A percentile compares a stretch with the other conserved stretches of the same genome.
Conservation (phyloP, 1,139 yeast species). For the Candida sojae region DNA sequence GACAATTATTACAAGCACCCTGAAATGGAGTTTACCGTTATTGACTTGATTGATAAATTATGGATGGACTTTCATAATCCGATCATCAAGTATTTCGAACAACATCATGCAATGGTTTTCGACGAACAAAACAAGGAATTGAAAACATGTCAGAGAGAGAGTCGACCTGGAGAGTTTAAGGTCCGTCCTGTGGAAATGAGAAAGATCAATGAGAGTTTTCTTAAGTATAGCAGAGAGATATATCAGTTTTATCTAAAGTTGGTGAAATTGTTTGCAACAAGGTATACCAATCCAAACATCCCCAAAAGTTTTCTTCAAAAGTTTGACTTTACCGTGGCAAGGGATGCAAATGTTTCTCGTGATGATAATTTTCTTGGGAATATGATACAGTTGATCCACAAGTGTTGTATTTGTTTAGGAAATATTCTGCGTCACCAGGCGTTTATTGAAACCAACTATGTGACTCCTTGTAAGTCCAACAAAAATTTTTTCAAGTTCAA, state of each 20-base stretch:
- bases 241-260: constrained; percentile 47
- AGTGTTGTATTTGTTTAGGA: constrained; percentile 58
- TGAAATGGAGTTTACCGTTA: constrained; percentile 29
- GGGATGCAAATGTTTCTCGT: constrained; percentile 17
- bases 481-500: constrained; percentile 36
- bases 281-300: constrained; percentile 34
- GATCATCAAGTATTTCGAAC: constrained; percentile 54
- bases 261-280: constrained; percentile 37
- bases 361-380: constrained; percentile 36
- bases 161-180: constrained; percentile 16
- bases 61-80: constrained; percentile 71
- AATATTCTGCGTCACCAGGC: constrained; percentile 61
- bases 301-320: constrained; percentile 29
- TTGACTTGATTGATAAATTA: constrained; percentile 42
- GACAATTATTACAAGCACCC: constrained; percentile 22
- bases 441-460: constrained; percentile 42
- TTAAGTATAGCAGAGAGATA: constrained; percentile 48
- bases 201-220: constrained; percentile 53
- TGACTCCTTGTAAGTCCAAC: constrained; percentile 35
- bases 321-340: constrained; percentile 21
- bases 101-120: constrained; percentile 36
- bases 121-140: constrained; percentile 18
- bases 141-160: constrained; percentile 14
- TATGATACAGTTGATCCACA: constrained; percentile 51
- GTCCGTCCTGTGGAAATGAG: constrained; percentile 55